Evolutionary conservation across 2,329 filamentous ascomycete species (phyloP), one percentile per base, ranked within the genome.

Genomic region (Samsoniella hepiali): DNA sequence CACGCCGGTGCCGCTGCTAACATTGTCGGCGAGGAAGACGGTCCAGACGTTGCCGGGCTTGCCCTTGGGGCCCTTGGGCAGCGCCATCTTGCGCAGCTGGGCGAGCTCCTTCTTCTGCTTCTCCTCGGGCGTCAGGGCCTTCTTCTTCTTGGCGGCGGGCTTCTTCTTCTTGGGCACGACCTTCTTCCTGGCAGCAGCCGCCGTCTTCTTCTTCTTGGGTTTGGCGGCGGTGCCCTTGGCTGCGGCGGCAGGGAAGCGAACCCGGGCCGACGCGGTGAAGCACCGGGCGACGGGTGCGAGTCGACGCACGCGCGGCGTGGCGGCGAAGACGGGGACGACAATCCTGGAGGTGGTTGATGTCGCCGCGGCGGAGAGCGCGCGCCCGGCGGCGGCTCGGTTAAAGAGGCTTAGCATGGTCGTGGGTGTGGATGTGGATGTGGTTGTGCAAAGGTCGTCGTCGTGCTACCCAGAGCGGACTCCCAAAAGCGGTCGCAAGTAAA

Each of bases 361-460:
- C 38, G 64, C 60, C 40, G 62, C 65, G n/a, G 59, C 47, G 15
- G 67, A 63, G n/a, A 69, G 63, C 50, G 67, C 68, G 67, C 77
- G 77, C 70, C 72, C 73, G 65, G 73, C 71, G 61, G 75, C 75
- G 60, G 72, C 74, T 66, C 78, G 75, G 66, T 75, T 74, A 66
- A 81, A 70, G 36, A 75, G 72, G 58, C 75, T 76, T 65, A 82
- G 70, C 80, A 82, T 82, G 63, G 36, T 34, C 13, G 49, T 32
- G 27, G 49, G 47, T 27, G 31, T 27, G 22, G 22, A 32, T 22
- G 44, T 22, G 34, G 9, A 29, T 22, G 34, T 40, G 32, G 32
- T 27, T 31, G 10, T 44, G 50, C 10, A 11, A 27, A 10, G n/a
- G 22, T 40, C 3, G 44, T 51, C 11, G 56, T 58, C 5, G 29